A percentile compares a stretch with the other conserved stretches of the same genome.
phyloP scores from a whole-genome alignment of 768 basidiomycete species.

The Lyophyllum decastes region DNA sequence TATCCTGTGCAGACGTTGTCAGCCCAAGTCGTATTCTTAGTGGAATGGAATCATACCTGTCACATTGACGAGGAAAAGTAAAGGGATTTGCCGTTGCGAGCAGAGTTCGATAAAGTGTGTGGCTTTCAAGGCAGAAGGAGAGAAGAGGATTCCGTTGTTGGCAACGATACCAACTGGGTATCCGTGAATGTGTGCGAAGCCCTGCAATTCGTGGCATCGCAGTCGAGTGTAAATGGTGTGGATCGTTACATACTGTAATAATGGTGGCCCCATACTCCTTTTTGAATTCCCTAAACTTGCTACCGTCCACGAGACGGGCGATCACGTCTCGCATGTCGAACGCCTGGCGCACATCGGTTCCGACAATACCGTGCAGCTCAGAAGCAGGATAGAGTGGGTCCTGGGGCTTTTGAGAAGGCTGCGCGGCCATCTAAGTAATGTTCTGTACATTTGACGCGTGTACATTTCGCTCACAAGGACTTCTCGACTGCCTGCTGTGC shows the following conservation, averaged over 20 bases:
- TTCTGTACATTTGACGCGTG: neutral
- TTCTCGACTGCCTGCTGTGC: slow-evolving; percentile 55
- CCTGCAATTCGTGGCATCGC: slow-evolving; percentile 40
- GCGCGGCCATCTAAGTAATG: slow-evolving; percentile 5
- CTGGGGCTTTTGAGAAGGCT: slow-evolving; percentile 66
- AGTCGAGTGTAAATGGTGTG: neutral
- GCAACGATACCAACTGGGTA: slow-evolving; percentile 90
- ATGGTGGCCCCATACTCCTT: slow-evolving; percentile 92
- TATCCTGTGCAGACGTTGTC: slow-evolving; percentile 51
- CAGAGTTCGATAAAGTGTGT: slow-evolving; percentile 96
- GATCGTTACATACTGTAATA: slow-evolving; percentile 61
- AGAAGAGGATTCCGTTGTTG: slow-evolving; percentile 95
- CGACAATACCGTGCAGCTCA: slow-evolving; percentile 90
- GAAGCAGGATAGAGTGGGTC: slow-evolving; percentile 76
- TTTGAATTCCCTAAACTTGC: slow-evolving; percentile 93
- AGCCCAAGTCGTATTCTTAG: neutral
- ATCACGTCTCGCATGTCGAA: slow-evolving; percentile 97
- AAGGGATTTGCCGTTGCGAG: slow-evolving; percentile 85
- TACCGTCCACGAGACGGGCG: slow-evolving; percentile 88
- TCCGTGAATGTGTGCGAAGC: slow-evolving; percentile 88
- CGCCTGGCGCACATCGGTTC: slow-evolving; percentile 82
- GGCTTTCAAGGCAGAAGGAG: slow-evolving; percentile 90
- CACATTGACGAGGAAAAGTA: slow-evolving; percentile 95
- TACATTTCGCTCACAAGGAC: slow-evolving; percentile 43
- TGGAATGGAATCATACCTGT: slow-evolving; percentile 51